These are phyloP conservation scores for Thielaviopsis musarum DNA, from an alignment of 2,329 filamentous ascomycete species.

Conservation along the genomic window DNA sequence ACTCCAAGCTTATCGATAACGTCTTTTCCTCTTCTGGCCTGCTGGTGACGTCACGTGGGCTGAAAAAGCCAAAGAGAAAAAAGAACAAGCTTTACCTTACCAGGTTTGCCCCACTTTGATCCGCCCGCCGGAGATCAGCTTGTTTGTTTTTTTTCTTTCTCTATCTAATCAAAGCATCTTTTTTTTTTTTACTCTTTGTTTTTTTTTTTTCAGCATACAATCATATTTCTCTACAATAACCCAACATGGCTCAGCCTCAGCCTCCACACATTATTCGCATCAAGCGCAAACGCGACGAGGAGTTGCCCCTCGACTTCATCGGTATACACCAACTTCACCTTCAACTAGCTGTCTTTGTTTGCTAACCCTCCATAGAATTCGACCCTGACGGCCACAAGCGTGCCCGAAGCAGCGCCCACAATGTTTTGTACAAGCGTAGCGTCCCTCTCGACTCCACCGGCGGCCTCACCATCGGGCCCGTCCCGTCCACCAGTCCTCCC, in stretches of 20 bases:
- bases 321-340: conserved; percentile 20
- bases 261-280: conserved; percentile 42
- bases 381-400: conserved; percentile 34
- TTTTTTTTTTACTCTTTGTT: too few relatives aligned
- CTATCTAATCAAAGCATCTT: too few relatives aligned
- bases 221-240: background rate
- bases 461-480: conserved; percentile 8
- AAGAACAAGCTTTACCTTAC: background rate
- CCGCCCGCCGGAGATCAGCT: background rate
- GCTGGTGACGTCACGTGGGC: conserved; percentile 2
- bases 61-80: background rate
- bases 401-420: conserved; percentile 31
- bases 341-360: background rate
- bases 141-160: background rate
- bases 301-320: conserved; percentile 37
- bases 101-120: background rate
- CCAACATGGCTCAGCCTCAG: conserved; percentile 36
- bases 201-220: background rate
- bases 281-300: conserved; percentile 41
- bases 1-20: background rate
- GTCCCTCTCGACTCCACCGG: conserved; percentile 15
- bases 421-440: conserved; percentile 41
- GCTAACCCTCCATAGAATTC: conserved; percentile 24
- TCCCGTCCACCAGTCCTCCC: background rate
- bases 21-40: background rate